Base-by-base conservation (phyloP, 2,329 filamentous ascomycete genomes). In the Monosporascus ibericus region DNA sequence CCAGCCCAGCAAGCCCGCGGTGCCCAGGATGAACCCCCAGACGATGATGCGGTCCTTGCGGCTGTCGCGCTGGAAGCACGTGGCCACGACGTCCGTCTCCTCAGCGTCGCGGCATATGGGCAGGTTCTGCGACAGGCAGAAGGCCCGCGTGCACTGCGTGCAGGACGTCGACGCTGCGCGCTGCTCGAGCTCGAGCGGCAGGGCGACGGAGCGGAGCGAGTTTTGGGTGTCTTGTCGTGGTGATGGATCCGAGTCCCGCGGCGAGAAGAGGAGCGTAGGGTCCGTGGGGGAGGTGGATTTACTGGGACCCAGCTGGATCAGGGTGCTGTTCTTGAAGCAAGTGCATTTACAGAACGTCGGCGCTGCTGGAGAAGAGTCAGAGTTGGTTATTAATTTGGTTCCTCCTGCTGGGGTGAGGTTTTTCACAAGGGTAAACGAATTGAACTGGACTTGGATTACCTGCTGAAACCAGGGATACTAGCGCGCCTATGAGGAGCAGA, bases 311-410 rank as follows among this genome's bases (percentile, higher is more conserved):
- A 85, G 75, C 15, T 79, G 75, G 63, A 86, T 84, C 62, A 86
- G 84, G 58, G 82, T 86, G 74, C 80, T 84, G 72, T 86, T 86
- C 60, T 80, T 81, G 72, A 84, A 84, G 72, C 83, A 86, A 60
- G 81, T 86, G 71, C 83, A 86, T 75, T 86, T 86, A 75, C 83
- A 86, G 66, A 86, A 86, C 2, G 79, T 81, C 18, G 81, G 82
- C 44, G 81, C 77, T 34, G 78, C 82, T 85, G 62, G 15, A 37
- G 11, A 51, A 6, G 36, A 25, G 38, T 40, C 30, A 30, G n/a
- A 22, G 50, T 25, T 25, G 58, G 68, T 56, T 65, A 64, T 53
- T 11, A 56, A 36, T 11, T 48, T 38, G 47, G 30, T 34, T 34
- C 30, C 30, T 34, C 9, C 9, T 14, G 30, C 11, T 14, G 30